Conservation (phyloP, 2,329 filamentous ascomycete species). For the Rhynchosporium agropyri region DNA sequence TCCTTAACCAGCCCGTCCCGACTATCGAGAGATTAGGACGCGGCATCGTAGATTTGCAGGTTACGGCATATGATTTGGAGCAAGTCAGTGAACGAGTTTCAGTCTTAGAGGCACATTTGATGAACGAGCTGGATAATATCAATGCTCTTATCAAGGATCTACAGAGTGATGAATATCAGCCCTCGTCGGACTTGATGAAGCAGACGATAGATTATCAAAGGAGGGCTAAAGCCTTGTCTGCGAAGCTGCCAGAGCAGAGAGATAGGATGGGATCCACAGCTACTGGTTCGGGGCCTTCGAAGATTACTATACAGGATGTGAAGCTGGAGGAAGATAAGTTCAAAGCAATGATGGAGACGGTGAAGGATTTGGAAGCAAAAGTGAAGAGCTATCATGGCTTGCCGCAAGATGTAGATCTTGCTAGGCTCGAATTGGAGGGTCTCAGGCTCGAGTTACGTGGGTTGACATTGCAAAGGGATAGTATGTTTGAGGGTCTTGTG, state of each 20-base stretch:
- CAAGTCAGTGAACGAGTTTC: slow-evolving; percentile 58
- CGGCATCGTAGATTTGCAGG: slow-evolving; percentile 59
- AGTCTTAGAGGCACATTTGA: slow-evolving; percentile 58
- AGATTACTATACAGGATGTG: slow-evolving; percentile 59
- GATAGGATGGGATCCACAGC: slow-evolving; percentile 53
- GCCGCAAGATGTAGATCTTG: slow-evolving; percentile 69
- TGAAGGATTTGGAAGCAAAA: slow-evolving; percentile 62
- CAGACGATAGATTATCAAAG: slow-evolving; percentile 76
- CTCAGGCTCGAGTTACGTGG: slow-evolving; percentile 65
- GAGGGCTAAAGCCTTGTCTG: slow-evolving; percentile 65
- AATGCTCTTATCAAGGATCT: slow-evolving; percentile 49
- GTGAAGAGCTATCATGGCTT: slow-evolving; percentile 70
- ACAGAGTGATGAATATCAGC: slow-evolving; percentile 52
- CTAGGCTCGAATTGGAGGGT: slow-evolving; percentile 69
- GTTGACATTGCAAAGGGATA: slow-evolving; percentile 67
- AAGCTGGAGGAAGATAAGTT: slow-evolving; percentile 61
- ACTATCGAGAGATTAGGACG: slow-evolving; percentile 51
- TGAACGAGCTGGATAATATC: slow-evolving; percentile 51
- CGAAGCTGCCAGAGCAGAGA: slow-evolving; percentile 68
- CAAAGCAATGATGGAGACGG: slow-evolving; percentile 56
- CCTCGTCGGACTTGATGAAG: slow-evolving; percentile 61
- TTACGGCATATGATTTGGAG: slow-evolving; percentile 54
- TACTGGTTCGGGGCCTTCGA: slow-evolving; percentile 27
- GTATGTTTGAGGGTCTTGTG: slow-evolving; percentile 73
- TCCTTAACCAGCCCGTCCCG: slow-evolving; percentile 48